Evolutionary conservation across 352 stramenopile genomes (phyloP).

Genomic region (Globisporangium nunn): DNA sequence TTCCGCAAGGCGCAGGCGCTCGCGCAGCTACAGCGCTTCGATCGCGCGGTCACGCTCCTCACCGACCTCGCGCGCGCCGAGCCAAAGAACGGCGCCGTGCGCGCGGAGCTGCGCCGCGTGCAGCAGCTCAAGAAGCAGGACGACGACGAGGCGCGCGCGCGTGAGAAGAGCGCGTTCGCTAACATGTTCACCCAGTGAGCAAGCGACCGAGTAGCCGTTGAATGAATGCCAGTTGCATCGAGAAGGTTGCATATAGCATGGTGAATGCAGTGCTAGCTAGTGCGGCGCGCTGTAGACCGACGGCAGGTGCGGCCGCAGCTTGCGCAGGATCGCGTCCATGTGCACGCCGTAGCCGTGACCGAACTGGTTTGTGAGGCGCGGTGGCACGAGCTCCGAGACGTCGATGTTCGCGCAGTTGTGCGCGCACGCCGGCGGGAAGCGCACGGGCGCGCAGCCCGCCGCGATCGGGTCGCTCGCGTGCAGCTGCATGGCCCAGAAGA

Average conservation of each 20-base stretch:
- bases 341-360: slow-evolving; percentile 69
- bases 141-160: slow-evolving; percentile 44
- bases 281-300: slow-evolving; percentile 5
- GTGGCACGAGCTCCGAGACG: slow-evolving; percentile 55
- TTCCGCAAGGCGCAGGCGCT: slow-evolving; percentile 81
- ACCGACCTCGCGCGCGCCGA: slow-evolving; percentile 44
- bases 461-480: slow-evolving; percentile 25
- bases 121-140: slow-evolving; percentile 45
- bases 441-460: slow-evolving; percentile 35
- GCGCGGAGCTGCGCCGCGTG: slow-evolving; percentile 50
- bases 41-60: slow-evolving; percentile 49
- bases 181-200: slow-evolving; percentile 52
- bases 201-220: background rate
- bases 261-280: no score
- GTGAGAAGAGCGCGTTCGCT: slow-evolving; percentile 52
- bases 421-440: slow-evolving; percentile 9
- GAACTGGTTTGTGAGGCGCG: slow-evolving; percentile 60
- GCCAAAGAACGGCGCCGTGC: slow-evolving; percentile 62
- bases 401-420: slow-evolving; percentile 47
- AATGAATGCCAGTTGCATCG: slow-evolving; percentile 1
- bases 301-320: slow-evolving; percentile 39
- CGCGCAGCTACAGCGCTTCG: slow-evolving; percentile 45
- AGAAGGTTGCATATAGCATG: background rate
- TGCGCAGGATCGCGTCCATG: slow-evolving; percentile 53
- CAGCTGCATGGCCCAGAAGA: slow-evolving; percentile 71